Evolutionary conservation across 2,329 filamentous ascomycete genomes (phyloP).

Genomic region (Neocucurbitaria cava): DNA sequence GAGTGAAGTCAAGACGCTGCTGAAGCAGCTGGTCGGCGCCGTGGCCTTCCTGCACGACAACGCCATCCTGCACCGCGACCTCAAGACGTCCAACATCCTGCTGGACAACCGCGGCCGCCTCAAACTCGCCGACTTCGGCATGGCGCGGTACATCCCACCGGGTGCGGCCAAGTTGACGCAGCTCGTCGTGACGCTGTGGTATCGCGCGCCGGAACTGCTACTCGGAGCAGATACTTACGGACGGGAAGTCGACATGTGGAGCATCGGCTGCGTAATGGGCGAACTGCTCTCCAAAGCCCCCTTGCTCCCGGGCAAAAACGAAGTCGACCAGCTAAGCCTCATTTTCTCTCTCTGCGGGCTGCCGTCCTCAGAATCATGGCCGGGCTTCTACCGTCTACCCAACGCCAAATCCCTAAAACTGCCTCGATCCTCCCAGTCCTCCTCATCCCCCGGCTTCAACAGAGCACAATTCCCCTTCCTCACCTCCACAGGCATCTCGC

Average conservation of each 20-base stretch:
- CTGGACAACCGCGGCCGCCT: slow-evolving; percentile 94
- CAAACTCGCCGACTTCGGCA: slow-evolving; percentile 97
- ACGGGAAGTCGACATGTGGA: slow-evolving; percentile 89
- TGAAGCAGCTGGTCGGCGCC: slow-evolving; percentile 81
- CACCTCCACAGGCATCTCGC: slow-evolving; percentile 73
- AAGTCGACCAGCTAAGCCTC: slow-evolving; percentile 80
- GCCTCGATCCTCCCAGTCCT: slow-evolving; percentile 43
- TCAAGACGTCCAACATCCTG: slow-evolving; percentile 65
- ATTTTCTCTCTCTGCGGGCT: slow-evolving; percentile 92
- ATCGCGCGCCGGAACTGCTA: slow-evolving; percentile 88
- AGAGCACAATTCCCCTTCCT: slow-evolving; percentile 82
- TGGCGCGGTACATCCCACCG: slow-evolving; percentile 83
- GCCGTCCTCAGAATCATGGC: slow-evolving; percentile 84
- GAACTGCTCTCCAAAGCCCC: slow-evolving; percentile 86
- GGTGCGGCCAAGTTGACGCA: slow-evolving; percentile 84
- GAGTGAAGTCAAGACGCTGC: slow-evolving; percentile 89
- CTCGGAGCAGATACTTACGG: slow-evolving; percentile 81
- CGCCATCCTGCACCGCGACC: slow-evolving; percentile 74
- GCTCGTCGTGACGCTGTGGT: slow-evolving; percentile 97
- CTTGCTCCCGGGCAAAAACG: slow-evolving; percentile 85
- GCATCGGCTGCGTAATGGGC: slow-evolving; percentile 92
- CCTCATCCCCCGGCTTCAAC: slow-evolving; percentile 67
- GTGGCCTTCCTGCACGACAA: slow-evolving; percentile 85
- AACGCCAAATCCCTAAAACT: slow-evolving; percentile 83
- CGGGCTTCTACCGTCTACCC: slow-evolving; percentile 82